Percentiles rank a stretch among this genome's conserved stretches.
Conservation (phyloP, 768 basidiomycete genomes). For the Hebeloma cylindrosporum region DNA sequence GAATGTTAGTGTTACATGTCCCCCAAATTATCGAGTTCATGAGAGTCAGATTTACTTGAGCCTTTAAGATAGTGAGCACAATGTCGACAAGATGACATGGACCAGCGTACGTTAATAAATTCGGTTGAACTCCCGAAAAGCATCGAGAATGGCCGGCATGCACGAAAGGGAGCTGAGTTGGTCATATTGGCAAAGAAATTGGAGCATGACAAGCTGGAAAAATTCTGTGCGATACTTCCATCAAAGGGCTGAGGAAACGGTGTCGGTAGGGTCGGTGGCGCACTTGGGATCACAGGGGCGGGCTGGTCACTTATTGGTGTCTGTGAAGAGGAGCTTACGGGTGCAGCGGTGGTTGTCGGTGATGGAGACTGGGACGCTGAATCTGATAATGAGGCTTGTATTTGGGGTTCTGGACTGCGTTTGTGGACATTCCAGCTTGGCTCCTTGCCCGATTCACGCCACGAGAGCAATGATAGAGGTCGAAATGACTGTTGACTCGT, state of each 20-base stretch:
- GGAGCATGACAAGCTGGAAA: constrained; percentile 62
- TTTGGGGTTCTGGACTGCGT: constrained; percentile 34
- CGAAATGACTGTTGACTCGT: constrained; percentile 41
- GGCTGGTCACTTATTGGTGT: constrained; percentile 25
- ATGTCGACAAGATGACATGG: constrained; percentile 1
- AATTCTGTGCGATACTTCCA: constrained; percentile 59
- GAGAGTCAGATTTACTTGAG: constrained; percentile 57
- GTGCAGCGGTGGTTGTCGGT: constrained; percentile 12
- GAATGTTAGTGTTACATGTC: constrained; percentile 65
- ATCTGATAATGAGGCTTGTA: too few species aligned
- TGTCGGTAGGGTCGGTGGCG: constrained; percentile 57
- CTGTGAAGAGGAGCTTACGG: constrained; percentile 18
- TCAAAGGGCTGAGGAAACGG: constrained; percentile 83
- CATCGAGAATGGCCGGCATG: constrained; percentile 76
- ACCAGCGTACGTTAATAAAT: constrained; percentile 52
- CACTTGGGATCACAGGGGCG: constrained; percentile 50
- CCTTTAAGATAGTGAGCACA: constrained; percentile 42
- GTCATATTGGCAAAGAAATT: constrained; percentile 81
- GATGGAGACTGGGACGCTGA: constrained; percentile 4
- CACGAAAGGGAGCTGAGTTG: constrained; percentile 52
- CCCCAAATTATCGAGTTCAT: constrained; percentile 77
- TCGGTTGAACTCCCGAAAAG: constrained; percentile 53
- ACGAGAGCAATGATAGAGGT: constrained; percentile 21
- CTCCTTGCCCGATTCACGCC: constrained; percentile 28
- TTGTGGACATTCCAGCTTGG: constrained; percentile 43